phyloP scores from a whole-genome alignment of 306 rosid genomes.

The Medicago ruthenica region DNA sequence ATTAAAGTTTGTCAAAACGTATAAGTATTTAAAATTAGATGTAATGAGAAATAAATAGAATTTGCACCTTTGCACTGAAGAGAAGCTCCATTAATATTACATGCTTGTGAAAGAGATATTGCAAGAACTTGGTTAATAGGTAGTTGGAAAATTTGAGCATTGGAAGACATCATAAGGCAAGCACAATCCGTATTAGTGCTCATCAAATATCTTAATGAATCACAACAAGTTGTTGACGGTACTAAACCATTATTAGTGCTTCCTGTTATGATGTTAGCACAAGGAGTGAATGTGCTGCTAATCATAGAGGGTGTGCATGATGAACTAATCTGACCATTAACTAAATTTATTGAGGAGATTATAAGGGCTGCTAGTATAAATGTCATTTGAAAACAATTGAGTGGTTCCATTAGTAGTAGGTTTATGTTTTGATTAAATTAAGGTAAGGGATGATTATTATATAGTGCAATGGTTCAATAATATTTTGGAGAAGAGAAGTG shows the following conservation, averaged over 20 bases:
- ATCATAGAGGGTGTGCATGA: constrained; percentile 74
- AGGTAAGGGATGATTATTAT: constrained; percentile 45
- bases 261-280: constrained; percentile 76
- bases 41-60: not conserved
- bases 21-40: no score
- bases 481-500: not conserved
- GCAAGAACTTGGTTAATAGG: constrained; percentile 62
- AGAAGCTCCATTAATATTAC: constrained; percentile 50
- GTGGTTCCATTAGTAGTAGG: constrained; percentile 45
- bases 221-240: constrained; percentile 64
- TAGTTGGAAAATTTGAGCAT: constrained; percentile 43
- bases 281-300: constrained; percentile 73
- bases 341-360: constrained; percentile 39
- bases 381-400: constrained; percentile 23
- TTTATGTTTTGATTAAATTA: constrained; percentile 20
- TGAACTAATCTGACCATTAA: constrained; percentile 47
- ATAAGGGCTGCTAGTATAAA: constrained; percentile 39
- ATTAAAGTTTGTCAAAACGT: no score
- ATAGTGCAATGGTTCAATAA: constrained; percentile 18
- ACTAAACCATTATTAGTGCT: constrained; percentile 61
- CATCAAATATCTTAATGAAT: constrained; percentile 54
- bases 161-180: constrained; percentile 67
- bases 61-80: constrained; percentile 74
- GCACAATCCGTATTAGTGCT: constrained; percentile 59
- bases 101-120: constrained; percentile 60